phyloP scores from a whole-genome alignment of 257 asterid genomes.

The Parsonsia alboflavescens region DNA sequence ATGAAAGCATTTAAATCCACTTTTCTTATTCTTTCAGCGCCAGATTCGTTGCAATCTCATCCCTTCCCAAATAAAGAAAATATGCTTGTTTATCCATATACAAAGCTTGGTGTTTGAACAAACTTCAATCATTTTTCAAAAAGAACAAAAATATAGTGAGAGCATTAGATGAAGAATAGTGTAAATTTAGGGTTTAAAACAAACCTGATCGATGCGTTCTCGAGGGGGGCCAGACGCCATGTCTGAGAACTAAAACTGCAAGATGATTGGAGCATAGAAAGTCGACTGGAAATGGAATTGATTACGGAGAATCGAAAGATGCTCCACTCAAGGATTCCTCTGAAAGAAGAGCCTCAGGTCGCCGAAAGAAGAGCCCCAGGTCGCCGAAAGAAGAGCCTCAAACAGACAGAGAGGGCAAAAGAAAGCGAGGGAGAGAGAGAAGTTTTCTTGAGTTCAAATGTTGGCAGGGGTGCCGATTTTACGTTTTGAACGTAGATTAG shows the following conservation, averaged over 20 bases:
- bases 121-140: background rate
- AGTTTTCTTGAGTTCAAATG: slow-evolving; percentile 13
- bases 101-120: background rate
- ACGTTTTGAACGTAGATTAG: background rate
- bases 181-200: background rate
- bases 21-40: background rate
- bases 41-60: background rate
- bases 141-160: too few species aligned
- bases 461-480: slow-evolving; percentile 9
- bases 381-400: background rate
- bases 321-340: background rate
- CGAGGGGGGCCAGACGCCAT: slow-evolving; percentile 30
- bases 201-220: slow-evolving; percentile 57
- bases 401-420: background rate
- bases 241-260: background rate
- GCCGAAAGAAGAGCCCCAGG: background rate
- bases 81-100: background rate
- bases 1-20: background rate
- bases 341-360: background rate
- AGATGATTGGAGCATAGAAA: background rate
- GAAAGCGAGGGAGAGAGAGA: background rate
- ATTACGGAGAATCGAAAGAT: background rate
- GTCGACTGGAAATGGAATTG: background rate
- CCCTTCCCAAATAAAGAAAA: too few species aligned
- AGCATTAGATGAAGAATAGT: background rate